phyloP scores from a whole-genome alignment of 2,329 filamentous ascomycete genomes.

The Ascocoryne sarcoides region DNA sequence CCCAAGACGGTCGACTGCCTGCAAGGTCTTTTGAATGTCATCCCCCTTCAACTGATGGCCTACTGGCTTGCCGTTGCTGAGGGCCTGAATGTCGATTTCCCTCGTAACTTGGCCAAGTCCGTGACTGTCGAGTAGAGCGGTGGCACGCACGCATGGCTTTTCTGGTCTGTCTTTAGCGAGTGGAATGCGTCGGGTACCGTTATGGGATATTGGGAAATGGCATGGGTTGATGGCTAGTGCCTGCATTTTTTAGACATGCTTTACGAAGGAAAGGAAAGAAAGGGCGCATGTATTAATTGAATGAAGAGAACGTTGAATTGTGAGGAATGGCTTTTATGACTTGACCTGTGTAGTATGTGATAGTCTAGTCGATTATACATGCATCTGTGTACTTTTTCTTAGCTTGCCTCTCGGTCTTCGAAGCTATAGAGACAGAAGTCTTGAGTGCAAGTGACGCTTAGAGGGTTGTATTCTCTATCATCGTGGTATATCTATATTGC shows the following conservation, averaged over 20 bases:
- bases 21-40: constrained; percentile 95
- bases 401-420: too few species aligned
- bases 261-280: background rate
- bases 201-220: constrained; percentile 2
- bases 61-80: constrained; percentile 98
- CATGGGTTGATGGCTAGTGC: constrained; percentile 3
- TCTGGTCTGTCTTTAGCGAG: constrained; percentile 13
- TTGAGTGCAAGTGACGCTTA: too few species aligned
- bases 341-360: too few species aligned
- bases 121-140: constrained; percentile 96
- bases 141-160: constrained; percentile 2
- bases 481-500: too few species aligned
- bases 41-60: constrained; percentile 93
- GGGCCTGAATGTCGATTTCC: constrained; percentile 96
- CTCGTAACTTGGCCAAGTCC: constrained; percentile 96
- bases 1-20: constrained; percentile 91
- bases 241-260: constrained; percentile 1
- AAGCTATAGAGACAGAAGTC: too few species aligned
- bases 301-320: background rate
- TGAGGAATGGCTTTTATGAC: too few species aligned
- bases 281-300: background rate
- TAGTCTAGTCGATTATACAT: too few species aligned
- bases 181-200: constrained; percentile 8
- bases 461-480: too few species aligned
- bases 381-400: too few species aligned